These are phyloP conservation scores for Penicillium subrubescens DNA, from an alignment of 495 filamentous ascomycete genomes.

Conservation along the genomic window DNA sequence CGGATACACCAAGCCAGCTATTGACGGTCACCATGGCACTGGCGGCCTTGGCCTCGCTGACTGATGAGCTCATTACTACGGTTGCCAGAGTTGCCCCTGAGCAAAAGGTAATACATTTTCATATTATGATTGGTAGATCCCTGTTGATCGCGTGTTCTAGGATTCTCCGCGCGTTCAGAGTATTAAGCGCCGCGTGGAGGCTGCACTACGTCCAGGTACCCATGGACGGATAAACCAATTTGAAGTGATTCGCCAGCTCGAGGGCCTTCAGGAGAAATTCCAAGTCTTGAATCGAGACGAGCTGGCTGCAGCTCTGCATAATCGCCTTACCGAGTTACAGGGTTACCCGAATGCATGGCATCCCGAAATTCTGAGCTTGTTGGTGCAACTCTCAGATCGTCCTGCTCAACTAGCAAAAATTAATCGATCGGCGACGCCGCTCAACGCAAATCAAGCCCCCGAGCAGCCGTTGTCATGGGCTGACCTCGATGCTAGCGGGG, in stretches of 20 bases:
- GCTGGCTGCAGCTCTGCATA: slow-evolving; percentile 72
- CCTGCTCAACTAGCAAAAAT: slow-evolving; percentile 70
- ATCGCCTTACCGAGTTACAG: slow-evolving; percentile 63
- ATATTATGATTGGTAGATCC: slow-evolving; percentile 24
- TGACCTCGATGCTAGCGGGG: slow-evolving; percentile 73
- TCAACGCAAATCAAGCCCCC: slow-evolving; percentile 37
- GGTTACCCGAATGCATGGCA: slow-evolving; percentile 57
- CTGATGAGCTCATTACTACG: slow-evolving; percentile 40
- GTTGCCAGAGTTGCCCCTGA: slow-evolving; percentile 29
- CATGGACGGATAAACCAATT: slow-evolving; percentile 86
- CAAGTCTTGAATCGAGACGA: slow-evolving; percentile 74
- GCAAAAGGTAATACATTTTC: slow-evolving; percentile 28
- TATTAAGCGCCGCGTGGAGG: slow-evolving; percentile 34
- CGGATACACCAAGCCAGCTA: neutral
- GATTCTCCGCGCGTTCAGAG: slow-evolving; percentile 28
- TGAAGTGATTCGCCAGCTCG: slow-evolving; percentile 69
- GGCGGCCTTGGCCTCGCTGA: slow-evolving; percentile 38
- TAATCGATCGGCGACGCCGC: slow-evolving; percentile 57
- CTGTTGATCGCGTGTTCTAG: slow-evolving; percentile 49
- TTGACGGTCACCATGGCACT: slow-evolving; percentile 46
- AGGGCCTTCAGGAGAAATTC: slow-evolving; percentile 89
- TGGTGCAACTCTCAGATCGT: slow-evolving; percentile 80
- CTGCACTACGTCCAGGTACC: slow-evolving; percentile 49
- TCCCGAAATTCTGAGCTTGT: slow-evolving; percentile 77
- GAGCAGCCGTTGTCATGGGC: slow-evolving; percentile 66